phyloP scores from a whole-genome alignment of 306 rosid genomes.

The Acacia crassicarpa region DNA sequence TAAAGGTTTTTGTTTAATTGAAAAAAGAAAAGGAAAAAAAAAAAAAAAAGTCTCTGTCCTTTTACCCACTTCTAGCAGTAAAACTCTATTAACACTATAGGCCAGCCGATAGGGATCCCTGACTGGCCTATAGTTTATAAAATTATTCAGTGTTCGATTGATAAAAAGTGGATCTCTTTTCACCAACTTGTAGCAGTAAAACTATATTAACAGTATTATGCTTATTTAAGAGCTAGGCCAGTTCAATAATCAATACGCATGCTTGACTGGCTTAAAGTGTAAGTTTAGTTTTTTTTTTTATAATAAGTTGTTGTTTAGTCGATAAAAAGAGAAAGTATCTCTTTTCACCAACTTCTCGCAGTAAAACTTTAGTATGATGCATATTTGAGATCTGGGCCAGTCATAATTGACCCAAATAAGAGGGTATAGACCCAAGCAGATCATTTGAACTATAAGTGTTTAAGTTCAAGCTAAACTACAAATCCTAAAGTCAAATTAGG shows the following conservation, averaged over 20 bases:
- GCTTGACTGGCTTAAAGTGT: background rate
- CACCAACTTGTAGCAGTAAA: background rate
- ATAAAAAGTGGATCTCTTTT: background rate
- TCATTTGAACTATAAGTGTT: background rate
- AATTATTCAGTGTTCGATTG: background rate
- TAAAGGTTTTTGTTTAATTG: too few relatives aligned
- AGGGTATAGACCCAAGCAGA: background rate
- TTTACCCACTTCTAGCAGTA: too few relatives aligned
- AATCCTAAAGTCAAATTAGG: background rate
- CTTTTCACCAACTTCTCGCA: background rate
- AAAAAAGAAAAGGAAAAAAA: too few relatives aligned
- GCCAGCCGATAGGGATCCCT: background rate
- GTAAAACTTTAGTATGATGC: background rate
- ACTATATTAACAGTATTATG: background rate
- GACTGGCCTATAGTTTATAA: background rate
- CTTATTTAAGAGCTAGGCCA: background rate
- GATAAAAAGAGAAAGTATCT: background rate
- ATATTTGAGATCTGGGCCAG: background rate
- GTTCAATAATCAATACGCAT: background rate
- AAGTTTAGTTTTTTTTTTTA: too few relatives aligned
- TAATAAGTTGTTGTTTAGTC: background rate
- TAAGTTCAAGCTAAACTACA: background rate
- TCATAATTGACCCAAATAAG: background rate
- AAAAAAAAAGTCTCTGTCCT: too few relatives aligned
- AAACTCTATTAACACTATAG: background rate